Evolutionary conservation across 2,329 filamentous ascomycete species (phyloP).

Genomic region (Arthrinium phaeospermum): DNA sequence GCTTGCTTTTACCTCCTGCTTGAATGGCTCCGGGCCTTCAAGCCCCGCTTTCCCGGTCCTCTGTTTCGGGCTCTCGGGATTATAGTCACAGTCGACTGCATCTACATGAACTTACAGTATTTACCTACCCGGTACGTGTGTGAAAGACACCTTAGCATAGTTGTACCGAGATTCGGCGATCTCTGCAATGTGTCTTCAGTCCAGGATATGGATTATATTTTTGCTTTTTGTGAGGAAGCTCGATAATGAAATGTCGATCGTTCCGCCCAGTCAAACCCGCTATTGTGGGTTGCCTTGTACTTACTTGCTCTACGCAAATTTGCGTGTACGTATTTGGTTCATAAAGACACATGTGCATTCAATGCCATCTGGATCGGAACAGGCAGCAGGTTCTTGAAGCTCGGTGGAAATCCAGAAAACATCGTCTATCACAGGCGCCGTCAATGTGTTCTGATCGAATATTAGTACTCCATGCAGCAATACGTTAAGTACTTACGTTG

Average conservation of each 20-base stretch:
- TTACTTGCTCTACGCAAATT: not conserved
- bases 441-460: not conserved
- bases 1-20: slow-evolving; percentile 6
- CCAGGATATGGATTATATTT: not conserved
- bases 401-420: not conserved
- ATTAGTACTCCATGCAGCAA: not conserved
- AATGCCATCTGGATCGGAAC: no score
- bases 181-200: not conserved
- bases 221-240: not conserved
- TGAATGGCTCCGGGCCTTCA: slow-evolving; percentile 9
- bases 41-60: slow-evolving; percentile 11
- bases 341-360: not conserved
- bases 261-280: slow-evolving; percentile 3
- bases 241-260: not conserved
- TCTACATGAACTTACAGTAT: not conserved
- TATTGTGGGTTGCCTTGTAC: not conserved
- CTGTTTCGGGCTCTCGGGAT: slow-evolving; percentile 8
- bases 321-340: not conserved
- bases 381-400: not conserved
- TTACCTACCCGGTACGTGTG: not conserved
- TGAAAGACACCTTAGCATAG: not conserved
- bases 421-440: not conserved
- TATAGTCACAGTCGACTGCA: not conserved
- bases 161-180: not conserved
- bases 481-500: no score